Percentiles rank a stretch among this genome's conserved stretches.
These are phyloP conservation scores for Plasmodium gonderi DNA, from an alignment of 169 alveolate genomes.

Conservation along the genomic window DNA sequence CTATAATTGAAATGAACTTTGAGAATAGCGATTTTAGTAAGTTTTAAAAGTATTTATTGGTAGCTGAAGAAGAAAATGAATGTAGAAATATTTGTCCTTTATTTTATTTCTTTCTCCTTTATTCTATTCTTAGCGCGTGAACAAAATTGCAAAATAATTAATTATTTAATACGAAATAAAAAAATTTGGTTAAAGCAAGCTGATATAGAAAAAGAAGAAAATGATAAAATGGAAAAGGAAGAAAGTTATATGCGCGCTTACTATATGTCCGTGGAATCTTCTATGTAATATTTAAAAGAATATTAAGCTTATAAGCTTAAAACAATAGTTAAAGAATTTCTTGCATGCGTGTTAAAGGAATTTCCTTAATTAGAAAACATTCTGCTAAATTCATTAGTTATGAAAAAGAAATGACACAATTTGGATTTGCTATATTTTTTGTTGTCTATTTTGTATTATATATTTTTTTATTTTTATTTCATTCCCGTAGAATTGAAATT, in stretches of 20 bases:
- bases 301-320: background rate
- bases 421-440: background rate
- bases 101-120: background rate
- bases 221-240: slow-evolving; percentile 65
- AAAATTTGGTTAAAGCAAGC: slow-evolving; percentile 32
- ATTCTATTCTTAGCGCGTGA: slow-evolving; percentile 16
- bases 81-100: background rate
- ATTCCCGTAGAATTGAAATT: slow-evolving; percentile 48
- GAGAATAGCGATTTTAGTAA: slow-evolving; percentile 65
- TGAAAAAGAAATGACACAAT: background rate
- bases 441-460: slow-evolving; percentile 7
- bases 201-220: slow-evolving; percentile 54
- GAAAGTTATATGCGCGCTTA: slow-evolving; percentile 72
- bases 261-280: slow-evolving; percentile 62
- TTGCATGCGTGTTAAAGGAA: background rate
- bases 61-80: background rate
- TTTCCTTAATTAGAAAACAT: background rate
- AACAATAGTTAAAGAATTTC: background rate
- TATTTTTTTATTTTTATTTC: background rate
- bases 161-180: slow-evolving; percentile 37
- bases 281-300: slow-evolving; percentile 50
- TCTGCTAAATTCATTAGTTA: background rate
- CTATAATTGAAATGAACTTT: slow-evolving; percentile 54
- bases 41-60: background rate
- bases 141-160: slow-evolving; percentile 55